Evolutionary conservation across 2,329 filamentous ascomycete species (phyloP).

Genomic region (Xylariaceae sp.): DNA sequence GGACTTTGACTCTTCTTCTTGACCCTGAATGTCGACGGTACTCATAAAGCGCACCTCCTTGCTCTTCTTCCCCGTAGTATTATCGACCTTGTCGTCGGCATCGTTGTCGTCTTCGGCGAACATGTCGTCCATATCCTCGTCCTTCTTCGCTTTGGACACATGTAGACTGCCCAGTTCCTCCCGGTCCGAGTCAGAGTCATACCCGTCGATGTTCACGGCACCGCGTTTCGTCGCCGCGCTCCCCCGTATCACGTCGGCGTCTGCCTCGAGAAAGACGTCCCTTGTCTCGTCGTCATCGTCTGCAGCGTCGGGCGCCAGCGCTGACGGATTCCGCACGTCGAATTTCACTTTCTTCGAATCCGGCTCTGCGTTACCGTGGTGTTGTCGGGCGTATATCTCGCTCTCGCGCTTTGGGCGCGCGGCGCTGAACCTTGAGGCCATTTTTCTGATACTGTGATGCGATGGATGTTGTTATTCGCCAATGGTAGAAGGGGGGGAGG

Average conservation of each 20-base stretch:
- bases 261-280: conserved; percentile 81
- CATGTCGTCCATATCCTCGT: conserved; percentile 82
- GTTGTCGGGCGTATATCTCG: conserved; percentile 79
- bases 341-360: conserved; percentile 84
- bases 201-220: conserved; percentile 95
- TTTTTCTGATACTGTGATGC: conserved; percentile 38
- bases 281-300: conserved; percentile 55
- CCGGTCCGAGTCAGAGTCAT: conserved; percentile 92
- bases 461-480: neutral
- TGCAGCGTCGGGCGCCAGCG: conserved; percentile 80
- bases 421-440: conserved; percentile 66
- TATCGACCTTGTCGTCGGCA: conserved; percentile 60
- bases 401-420: conserved; percentile 83
- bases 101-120: conserved; percentile 69
- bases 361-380: conserved; percentile 61
- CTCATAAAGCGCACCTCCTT: conserved; percentile 68
- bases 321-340: conserved; percentile 92
- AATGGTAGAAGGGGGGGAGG: neutral
- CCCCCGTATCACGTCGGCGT: conserved; percentile 91
- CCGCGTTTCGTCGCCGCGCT: conserved; percentile 82
- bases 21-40: conserved; percentile 74
- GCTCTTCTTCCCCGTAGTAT: conserved; percentile 62
- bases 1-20: conserved; percentile 75
- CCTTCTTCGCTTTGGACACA: conserved; percentile 38
- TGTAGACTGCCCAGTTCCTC: conserved; percentile 59